Base-by-base conservation (phyloP, 495 filamentous ascomycete genomes). In the Talaromyces adpressus region DNA sequence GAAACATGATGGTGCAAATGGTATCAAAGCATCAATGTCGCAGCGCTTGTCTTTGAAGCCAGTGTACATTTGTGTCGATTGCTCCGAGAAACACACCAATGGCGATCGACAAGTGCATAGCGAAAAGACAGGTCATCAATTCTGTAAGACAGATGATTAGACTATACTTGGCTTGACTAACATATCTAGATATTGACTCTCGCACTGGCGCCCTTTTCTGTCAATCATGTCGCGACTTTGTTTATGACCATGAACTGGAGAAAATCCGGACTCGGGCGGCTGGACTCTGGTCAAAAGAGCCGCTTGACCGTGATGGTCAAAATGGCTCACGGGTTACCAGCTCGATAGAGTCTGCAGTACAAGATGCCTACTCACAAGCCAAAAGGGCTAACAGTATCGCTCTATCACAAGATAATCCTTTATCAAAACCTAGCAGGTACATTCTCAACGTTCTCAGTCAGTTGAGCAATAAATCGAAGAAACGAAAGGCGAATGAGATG, bases 171-270 rank as follows among this genome's bases (percentile, higher is more conserved):
- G n/a, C 12, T 16, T 49, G 36, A 6, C 30, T 52, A 18, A 51
- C 27, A 22, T 30, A 3, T 53, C 22, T 59, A 95, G 91, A 91
- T 70, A 88, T 95, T 64, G 92, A 97, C 67, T 93, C 91, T 3
- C 80, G 88, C 62, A 86, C 79, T 65, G 91, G 90, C 6, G 81
- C 84, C 56, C 69, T 97, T 3, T 96, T 87, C 69, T 97, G 92
- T 75, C 89, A 93, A 67, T 80, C 85, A 64, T 97, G 92, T 68
- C 81, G 84, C 45, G 92, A 96, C 70, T 88, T 94, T 65, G 86
- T 97, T 51, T 96, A 91, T 77, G 92, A 97, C 68, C 89, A 90
- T 53, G 87, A 86, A 7, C 77, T 96, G 27, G 92, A 97, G 68
- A 83, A 89, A 32, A 79, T 91, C 18, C 70, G 76, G 30, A 56